Percentiles rank a stretch among this genome's conserved stretches.
Conservation (phyloP, 768 basidiomycete species). For the Auricularia sp. region DNA sequence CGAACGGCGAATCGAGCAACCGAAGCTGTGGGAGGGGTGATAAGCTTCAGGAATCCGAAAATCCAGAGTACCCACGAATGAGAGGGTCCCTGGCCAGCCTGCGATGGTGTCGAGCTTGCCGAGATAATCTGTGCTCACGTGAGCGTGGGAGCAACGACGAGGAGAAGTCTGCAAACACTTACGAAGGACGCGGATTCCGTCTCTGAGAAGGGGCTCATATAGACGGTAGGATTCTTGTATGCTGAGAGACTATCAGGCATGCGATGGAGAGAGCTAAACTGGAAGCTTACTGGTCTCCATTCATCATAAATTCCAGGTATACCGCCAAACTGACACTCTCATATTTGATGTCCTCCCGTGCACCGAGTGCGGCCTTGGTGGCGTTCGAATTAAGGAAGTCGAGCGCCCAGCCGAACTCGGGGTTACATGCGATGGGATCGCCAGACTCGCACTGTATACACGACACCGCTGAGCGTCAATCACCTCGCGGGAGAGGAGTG, state of each 20-base stretch:
- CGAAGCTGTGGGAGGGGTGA: conserved; percentile 12
- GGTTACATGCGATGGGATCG: conserved; percentile 12
- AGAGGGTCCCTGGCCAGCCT: conserved; percentile 22
- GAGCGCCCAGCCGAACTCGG: conserved; percentile 16
- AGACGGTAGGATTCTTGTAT: conserved; percentile 15
- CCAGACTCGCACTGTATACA: background rate
- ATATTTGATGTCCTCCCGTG: conserved; percentile 5
- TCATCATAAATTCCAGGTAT: background rate
- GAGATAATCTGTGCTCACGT: conserved; percentile 18
- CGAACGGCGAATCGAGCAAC: conserved; percentile 18
- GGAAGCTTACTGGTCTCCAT: conserved; percentile 6
- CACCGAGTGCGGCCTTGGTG: conserved; percentile 6
- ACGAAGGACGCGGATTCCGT: conserved; percentile 19
- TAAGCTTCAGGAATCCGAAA: background rate
- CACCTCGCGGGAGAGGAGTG: background rate
- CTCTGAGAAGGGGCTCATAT: conserved; percentile 18
- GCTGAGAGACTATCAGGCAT: background rate
- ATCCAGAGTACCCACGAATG: conserved; percentile 17
- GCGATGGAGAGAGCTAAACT: background rate
- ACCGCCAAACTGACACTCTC: background rate
- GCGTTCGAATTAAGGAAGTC: conserved; percentile 3
- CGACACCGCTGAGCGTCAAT: background rate
- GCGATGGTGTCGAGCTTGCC: conserved; percentile 23
- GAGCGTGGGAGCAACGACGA: background rate
- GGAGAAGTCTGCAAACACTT: background rate